Evolutionary conservation across 2,329 filamentous ascomycete species (phyloP), one percentile per base, ranked within the genome.

Genomic region (Metarhizium anisopliae): DNA sequence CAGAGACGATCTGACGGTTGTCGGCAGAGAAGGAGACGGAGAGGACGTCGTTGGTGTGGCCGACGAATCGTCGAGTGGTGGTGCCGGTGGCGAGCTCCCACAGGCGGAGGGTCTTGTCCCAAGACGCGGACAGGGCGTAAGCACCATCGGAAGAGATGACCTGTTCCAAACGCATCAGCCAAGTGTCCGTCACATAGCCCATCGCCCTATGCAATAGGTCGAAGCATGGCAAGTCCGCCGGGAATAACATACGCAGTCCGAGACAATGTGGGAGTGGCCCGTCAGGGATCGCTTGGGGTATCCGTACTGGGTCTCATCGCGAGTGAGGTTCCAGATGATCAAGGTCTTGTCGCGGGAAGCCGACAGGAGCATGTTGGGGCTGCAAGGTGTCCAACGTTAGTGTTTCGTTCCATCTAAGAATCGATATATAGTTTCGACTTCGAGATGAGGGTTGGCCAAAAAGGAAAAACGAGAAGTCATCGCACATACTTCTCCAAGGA

Each of bases 311-410:
- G 86, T 86, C 82, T 97, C 94, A 78, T 97, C 92, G 79, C 94
- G 93, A 78, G 94, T 97, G 72, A 99, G 85, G 85, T 96, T 96
- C 94, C 94, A 99, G 86, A 99, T 95, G 82, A 99, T 99, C 76
- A 99, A 83, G 68, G 89, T 90, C 89, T 97, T 96, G 85, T 99
- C 94, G 81, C 94, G 91, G 75, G 85, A 90, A 72, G 83, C 93
- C 67, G 94, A 99, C 71, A 99, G 86, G 76, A 99, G 92, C 93
- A 99, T 97, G 85, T 99, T 97, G 74, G 94, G 94, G 89, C 90
- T 84, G 67, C 60, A 59, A 56, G 60, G 61, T 57, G 57, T 10
- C 47, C 32, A 7, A 54, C 29, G 61, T 67, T 57, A 66, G 64
- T 56, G 55, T 29, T 45, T 50, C 8, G 43, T 50, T 32, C 35